Conservation (phyloP, 23 red algal species). For the Gracilaria domingensis region DNA sequence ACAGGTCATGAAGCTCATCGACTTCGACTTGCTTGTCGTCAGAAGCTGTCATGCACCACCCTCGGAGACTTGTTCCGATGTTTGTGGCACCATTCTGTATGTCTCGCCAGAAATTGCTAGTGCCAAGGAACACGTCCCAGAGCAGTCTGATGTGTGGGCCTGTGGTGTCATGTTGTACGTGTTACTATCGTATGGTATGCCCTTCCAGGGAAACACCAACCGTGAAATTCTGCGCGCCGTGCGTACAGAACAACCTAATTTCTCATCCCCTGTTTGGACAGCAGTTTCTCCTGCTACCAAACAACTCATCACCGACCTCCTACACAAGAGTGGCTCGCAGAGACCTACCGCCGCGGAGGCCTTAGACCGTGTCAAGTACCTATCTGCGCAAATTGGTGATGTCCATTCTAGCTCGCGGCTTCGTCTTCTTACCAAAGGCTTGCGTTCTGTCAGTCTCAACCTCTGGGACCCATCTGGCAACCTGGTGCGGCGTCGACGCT, state of each 20-base stretch:
- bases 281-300: conserved; percentile 36
- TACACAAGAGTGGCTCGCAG: conserved; percentile 17
- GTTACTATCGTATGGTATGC: conserved; percentile 61
- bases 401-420: conserved; percentile 10
- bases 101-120: conserved; percentile 63
- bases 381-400: background rate
- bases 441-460: conserved; percentile 61
- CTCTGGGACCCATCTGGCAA: conserved; percentile 65
- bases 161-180: conserved; percentile 68
- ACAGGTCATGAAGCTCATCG: conserved; percentile 68
- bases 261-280: conserved; percentile 32
- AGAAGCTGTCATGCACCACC: background rate
- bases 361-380: conserved; percentile 39
- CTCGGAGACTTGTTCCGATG: conserved; percentile 38
- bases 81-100: conserved; percentile 62
- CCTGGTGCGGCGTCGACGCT: conserved; percentile 15
- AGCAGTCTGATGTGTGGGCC: conserved; percentile 72
- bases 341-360: conserved; percentile 50
- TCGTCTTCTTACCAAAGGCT: conserved; percentile 36
- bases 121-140: conserved; percentile 53
- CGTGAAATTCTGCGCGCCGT: conserved; percentile 41
- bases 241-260: conserved; percentile 14
- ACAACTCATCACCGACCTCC: conserved; percentile 38
- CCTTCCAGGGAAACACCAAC: conserved; percentile 46
- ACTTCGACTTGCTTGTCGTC: conserved; percentile 67